Evolutionary conservation across 2,329 filamentous ascomycete genomes (phyloP).

Genomic region (Pseudogymnoascus sp.): DNA sequence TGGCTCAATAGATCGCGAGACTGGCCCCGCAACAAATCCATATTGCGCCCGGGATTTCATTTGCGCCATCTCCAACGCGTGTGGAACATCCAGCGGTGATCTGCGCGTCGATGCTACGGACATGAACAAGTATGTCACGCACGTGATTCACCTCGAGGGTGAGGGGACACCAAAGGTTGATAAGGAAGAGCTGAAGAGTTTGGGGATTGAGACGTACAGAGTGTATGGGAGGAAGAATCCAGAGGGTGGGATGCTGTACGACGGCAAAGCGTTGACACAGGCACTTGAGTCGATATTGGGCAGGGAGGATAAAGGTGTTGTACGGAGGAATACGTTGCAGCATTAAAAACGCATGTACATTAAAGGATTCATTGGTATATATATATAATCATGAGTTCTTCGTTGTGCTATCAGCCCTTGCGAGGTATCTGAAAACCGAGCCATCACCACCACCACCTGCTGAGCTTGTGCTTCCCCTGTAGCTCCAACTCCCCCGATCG

Average conservation of each 20-base stretch:
- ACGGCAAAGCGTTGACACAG: conserved; percentile 63
- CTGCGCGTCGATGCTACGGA: conserved; percentile 25
- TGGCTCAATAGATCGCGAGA: conserved; percentile 76
- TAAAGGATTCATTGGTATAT: background rate
- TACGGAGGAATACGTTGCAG: conserved; percentile 50
- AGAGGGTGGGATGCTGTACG: conserved; percentile 55
- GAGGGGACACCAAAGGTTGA: conserved; percentile 63
- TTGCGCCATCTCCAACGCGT: conserved; percentile 66
- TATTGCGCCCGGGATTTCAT: conserved; percentile 77
- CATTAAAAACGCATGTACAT: background rate
- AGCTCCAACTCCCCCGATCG: background rate
- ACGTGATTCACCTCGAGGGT: conserved; percentile 71
- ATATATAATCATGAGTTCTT: background rate
- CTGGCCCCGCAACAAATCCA: conserved; percentile 55
- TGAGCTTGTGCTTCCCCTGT: too few relatives aligned
- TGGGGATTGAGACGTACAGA: conserved; percentile 70
- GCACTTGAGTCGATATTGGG: conserved; percentile 72
- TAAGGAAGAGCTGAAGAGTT: conserved; percentile 46
- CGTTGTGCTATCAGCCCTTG: background rate
- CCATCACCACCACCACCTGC: background rate
- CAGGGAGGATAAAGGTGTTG: conserved; percentile 43
- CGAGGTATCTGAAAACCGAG: background rate
- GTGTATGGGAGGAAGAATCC: conserved; percentile 61
- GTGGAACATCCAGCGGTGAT: conserved; percentile 25
- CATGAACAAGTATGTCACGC: conserved; percentile 58